Evolutionary conservation across 306 rosid genomes (phyloP).

Genomic region (Echinosophora koreensis): DNA sequence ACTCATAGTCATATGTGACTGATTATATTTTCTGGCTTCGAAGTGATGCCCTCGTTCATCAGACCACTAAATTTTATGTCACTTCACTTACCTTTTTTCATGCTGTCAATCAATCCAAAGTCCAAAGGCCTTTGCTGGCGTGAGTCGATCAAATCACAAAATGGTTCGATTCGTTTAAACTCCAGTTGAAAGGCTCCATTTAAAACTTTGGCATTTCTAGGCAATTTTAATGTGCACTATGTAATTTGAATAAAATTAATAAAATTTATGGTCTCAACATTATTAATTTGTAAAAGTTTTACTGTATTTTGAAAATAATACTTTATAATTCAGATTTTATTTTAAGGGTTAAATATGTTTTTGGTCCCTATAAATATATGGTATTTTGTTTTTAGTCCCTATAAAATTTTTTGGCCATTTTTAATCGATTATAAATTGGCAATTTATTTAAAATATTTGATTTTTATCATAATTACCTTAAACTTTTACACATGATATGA

Average conservation of each 20-base stretch:
- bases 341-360: too few species aligned
- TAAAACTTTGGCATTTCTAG: not conserved
- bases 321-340: not conserved
- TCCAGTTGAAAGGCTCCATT: not conserved
- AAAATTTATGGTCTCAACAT: too few species aligned
- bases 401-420: too few species aligned
- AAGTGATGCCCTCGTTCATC: not conserved
- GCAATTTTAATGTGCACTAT: not conserved
- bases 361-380: too few species aligned
- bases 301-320: too few species aligned
- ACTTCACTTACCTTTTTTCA: not conserved
- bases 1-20: not conserved
- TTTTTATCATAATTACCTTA: too few species aligned
- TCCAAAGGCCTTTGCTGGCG: not conserved
- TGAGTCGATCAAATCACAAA: not conserved
- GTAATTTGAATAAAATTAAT: not conserved
- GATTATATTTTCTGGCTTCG: not conserved
- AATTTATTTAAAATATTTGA: too few species aligned
- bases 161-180: conserved; percentile 10
- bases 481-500: too few species aligned
- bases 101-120: conserved; percentile 19
- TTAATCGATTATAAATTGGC: too few species aligned
- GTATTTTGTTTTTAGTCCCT: too few species aligned
- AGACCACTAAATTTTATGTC: conserved; percentile 7
- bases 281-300: too few species aligned